Conservation (phyloP, 202 grass and related monocot species). For the Dendrocalamus latiflorus region DNA sequence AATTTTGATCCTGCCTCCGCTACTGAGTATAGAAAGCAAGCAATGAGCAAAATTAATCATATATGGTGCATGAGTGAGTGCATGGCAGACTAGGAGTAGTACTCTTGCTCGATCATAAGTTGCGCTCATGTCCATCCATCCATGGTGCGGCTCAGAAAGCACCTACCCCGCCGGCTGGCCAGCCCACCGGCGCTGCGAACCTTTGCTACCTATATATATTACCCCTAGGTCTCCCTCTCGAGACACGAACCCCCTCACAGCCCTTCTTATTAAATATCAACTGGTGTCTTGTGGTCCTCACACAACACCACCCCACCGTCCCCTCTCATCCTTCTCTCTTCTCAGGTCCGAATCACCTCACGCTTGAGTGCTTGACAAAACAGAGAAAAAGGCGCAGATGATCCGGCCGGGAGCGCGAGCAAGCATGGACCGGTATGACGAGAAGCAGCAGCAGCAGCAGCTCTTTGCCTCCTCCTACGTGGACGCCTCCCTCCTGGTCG, state of each 20-base stretch:
- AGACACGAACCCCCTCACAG: constrained; percentile 34
- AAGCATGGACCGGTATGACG: constrained; percentile 42
- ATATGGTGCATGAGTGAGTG: neutral
- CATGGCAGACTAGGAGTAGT: too few species aligned
- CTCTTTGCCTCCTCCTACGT: constrained; percentile 34
- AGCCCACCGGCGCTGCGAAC: constrained; percentile 7
- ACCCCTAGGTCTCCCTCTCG: constrained; percentile 47
- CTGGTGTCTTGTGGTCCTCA: constrained; percentile 19
- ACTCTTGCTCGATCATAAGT: too few species aligned
- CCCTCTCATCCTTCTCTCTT: neutral
- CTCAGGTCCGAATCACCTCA: neutral
- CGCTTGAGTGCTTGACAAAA: neutral
- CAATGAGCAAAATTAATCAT: too few species aligned
- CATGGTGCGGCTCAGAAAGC: neutral
- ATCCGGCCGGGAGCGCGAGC: neutral
- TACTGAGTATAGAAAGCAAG: too few species aligned
- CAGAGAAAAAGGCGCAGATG: neutral
- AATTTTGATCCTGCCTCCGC: too few species aligned
- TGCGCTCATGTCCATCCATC: too few species aligned
- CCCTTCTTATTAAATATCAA: constrained; percentile 28
- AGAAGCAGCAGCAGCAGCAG: constrained; percentile 27
- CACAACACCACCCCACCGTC: neutral
- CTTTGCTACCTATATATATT: constrained; percentile 36
- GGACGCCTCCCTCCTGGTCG: constrained; percentile 18
- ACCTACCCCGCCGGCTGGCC: neutral